A percentile compares a stretch with the other conserved stretches of the same genome.
Conservation (phyloP, 306 rosid species). For the Crotalaria pallida region DNA sequence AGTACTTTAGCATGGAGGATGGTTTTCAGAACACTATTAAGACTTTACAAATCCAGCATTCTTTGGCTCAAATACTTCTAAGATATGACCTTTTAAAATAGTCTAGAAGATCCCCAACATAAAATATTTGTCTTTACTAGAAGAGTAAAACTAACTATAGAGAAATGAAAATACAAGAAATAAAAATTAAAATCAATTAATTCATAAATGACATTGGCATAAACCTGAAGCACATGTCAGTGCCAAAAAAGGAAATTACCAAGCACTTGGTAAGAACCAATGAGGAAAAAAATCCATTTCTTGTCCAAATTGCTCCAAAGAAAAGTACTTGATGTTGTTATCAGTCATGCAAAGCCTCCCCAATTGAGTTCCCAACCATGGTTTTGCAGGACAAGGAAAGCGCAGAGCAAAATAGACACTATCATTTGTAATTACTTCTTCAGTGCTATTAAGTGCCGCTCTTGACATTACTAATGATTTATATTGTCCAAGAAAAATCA, state of each 20-base stretch:
- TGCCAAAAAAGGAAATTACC: neutral
- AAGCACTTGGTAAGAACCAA: neutral
- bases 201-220: too few relatives aligned
- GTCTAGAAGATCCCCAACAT: too few relatives aligned
- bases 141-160: too few relatives aligned
- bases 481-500: neutral
- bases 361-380: neutral
- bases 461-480: neutral
- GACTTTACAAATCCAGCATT: too few relatives aligned
- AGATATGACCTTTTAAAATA: too few relatives aligned
- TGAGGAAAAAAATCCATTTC: neutral
- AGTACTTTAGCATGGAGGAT: too few relatives aligned
- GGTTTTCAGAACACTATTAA: too few relatives aligned
- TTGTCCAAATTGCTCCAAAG: neutral
- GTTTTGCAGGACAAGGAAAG: neutral
- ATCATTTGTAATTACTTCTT: neutral
- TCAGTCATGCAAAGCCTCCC: neutral
- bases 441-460: neutral
- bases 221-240: too few relatives aligned
- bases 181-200: too few relatives aligned
- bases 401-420: neutral
- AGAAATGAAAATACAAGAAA: too few relatives aligned
- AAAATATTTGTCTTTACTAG: too few relatives aligned
- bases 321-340: neutral
- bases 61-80: too few relatives aligned